Percentiles rank a stretch among this genome's conserved stretches.
phyloP scores from a whole-genome alignment of 2,329 filamentous ascomycete genomes.

The Fusarium sp. region DNA sequence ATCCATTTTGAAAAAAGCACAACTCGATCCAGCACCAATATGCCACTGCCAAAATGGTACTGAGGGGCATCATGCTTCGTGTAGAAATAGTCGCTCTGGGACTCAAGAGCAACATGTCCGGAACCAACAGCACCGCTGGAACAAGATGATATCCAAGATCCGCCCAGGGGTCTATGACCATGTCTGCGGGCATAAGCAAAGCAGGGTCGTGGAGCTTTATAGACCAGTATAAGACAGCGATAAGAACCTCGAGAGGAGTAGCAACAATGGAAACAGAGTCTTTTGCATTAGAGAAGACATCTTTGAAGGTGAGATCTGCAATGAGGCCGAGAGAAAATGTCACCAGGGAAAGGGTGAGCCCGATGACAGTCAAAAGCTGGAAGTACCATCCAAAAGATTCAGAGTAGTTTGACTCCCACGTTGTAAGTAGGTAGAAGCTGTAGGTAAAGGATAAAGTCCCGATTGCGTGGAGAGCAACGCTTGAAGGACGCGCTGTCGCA shows the following conservation, averaged over 20 bases:
- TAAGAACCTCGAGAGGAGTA: slow-evolving; percentile 19
- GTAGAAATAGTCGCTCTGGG: slow-evolving; percentile 1
- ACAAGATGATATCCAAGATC: slow-evolving; percentile 20
- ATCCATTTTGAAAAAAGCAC: slow-evolving; percentile 20
- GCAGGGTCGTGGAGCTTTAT: slow-evolving; percentile 18
- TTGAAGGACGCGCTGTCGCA: no score
- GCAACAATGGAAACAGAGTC: background rate
- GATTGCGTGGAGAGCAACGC: background rate
- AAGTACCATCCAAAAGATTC: slow-evolving; percentile 23
- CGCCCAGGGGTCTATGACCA: slow-evolving; percentile 9
- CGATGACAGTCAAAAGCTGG: slow-evolving; percentile 9
- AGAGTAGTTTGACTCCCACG: slow-evolving; percentile 12
- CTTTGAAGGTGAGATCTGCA: background rate
- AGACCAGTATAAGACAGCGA: slow-evolving; percentile 12
- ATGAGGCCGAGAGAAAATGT: background rate
- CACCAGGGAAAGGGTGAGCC: background rate
- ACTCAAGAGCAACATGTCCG: background rate
- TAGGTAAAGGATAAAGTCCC: background rate
- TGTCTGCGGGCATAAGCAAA: slow-evolving; percentile 16
- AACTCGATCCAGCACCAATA: slow-evolving; percentile 28
- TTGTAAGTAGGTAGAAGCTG: slow-evolving; percentile 19
- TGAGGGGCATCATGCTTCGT: slow-evolving; percentile 6
- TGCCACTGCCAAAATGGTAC: slow-evolving; percentile 1
- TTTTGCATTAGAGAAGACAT: background rate
- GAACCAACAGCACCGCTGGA: background rate